Base-by-base conservation (phyloP, 2,329 filamentous ascomycete species). In the Nigrospora sphaerica region DNA sequence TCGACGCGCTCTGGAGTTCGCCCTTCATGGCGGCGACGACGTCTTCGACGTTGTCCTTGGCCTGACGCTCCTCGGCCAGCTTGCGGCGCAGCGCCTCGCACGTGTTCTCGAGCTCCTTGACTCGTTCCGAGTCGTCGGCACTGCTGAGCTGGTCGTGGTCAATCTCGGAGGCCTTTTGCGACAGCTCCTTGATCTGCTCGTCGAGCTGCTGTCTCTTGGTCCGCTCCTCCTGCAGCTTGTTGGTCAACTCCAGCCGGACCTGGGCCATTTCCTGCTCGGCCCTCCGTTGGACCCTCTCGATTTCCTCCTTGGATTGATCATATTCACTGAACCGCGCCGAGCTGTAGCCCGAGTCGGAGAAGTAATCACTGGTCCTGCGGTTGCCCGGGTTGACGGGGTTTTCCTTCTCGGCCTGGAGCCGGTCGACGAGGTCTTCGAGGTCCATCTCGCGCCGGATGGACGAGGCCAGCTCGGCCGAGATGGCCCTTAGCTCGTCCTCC, bases 381-480 rank as follows among this genome's bases (percentile, higher is more conserved):
- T 59, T 63, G 52, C 79, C 83, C 28, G 76, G 57, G 55, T 72
- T 61, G 64, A 74, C 68, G 59, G 75, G 60, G 66, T 81, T 75
- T 64, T 74, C 77, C 52, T 76, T 75, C 59, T 96, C 90, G n/a
- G 81, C 72, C 63, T 96, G 91, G 56, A 95, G 71, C 48, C 86
- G 78, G 54, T 98, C 93, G 1, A 97, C 84, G 40, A 97, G 75
- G 64, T 98, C 93, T 66, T 98, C 93, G 32, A 98, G 69, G 57
- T 98, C 93, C 80, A 98, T 92, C 71, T 98, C 93, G 50, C 93
- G 82, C 57, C 88, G 83, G 60, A 98, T 97, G 28, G 93, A 97
- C 55, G 83, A 80, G 32, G 93, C 93, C 63, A 98, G 74, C 74
- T 98, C 93, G 49, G 84, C 80, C 71, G 89, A 95, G 68, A 98